Evolutionary conservation across 2,329 filamentous ascomycete genomes (phyloP).

Genomic region (Emergomyces pasteurianus): DNA sequence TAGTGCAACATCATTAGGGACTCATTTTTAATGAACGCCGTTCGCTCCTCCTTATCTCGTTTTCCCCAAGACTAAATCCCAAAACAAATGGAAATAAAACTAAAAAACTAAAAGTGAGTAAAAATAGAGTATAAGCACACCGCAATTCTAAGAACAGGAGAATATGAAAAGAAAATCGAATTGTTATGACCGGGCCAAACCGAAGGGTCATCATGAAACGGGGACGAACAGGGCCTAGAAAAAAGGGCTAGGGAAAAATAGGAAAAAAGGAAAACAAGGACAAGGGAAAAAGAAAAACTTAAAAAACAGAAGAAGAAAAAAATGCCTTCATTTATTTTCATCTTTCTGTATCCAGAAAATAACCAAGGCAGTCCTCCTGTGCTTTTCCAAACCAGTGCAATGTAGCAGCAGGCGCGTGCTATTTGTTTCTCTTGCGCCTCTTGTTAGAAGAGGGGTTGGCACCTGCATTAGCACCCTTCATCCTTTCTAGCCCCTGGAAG

Average conservation of each 20-base stretch:
- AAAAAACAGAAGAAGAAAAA: too few species aligned
- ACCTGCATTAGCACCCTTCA: neutral
- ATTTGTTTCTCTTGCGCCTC: neutral
- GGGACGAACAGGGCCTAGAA: too few species aligned
- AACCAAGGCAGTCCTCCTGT: neutral
- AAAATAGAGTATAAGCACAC: neutral
- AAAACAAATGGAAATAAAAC: neutral
- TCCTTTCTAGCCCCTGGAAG: slow-evolving; percentile 2
- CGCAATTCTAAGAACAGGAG: neutral
- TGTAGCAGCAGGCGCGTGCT: neutral
- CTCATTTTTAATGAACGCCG: too few species aligned
- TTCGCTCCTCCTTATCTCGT: too few species aligned
- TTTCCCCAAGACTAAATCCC: neutral
- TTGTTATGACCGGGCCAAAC: too few species aligned
- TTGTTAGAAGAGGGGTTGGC: neutral
- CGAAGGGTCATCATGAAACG: too few species aligned
- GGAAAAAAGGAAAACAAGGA: too few species aligned
- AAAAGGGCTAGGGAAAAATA: too few species aligned
- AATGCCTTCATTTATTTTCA: too few species aligned
- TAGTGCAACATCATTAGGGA: too few species aligned
- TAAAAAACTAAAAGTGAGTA: neutral
- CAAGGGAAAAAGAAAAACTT: too few species aligned
- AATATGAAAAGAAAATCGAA: neutral
- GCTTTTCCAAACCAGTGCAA: neutral
- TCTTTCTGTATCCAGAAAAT: neutral